Percentiles rank a stretch among this genome's conserved stretches.
phyloP scores from a whole-genome alignment of 306 rosid genomes.

The Vigna hirtella region DNA sequence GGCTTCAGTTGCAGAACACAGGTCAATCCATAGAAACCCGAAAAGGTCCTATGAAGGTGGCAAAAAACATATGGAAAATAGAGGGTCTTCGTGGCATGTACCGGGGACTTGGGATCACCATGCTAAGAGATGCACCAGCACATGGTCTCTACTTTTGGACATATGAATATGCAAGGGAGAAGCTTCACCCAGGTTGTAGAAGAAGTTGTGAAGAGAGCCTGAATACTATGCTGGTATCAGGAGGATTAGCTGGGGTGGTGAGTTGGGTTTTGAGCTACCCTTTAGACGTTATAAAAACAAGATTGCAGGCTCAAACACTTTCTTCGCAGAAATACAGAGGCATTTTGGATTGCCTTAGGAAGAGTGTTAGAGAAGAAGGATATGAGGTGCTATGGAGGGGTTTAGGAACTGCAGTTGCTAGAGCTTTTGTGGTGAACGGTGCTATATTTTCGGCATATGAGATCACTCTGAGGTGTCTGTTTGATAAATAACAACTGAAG shows the following conservation, averaged over 20 bases:
- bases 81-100: conserved; percentile 74
- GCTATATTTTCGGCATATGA: conserved; percentile 83
- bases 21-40: conserved; percentile 29
- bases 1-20: conserved; percentile 66
- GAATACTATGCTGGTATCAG: conserved; percentile 74
- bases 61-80: conserved; percentile 56
- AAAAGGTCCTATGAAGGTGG: conserved; percentile 59
- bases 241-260: conserved; percentile 86
- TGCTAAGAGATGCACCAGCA: conserved; percentile 79
- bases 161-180: conserved; percentile 70
- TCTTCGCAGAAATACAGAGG: conserved; percentile 62
- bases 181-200: conserved; percentile 85
- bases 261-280: conserved; percentile 84
- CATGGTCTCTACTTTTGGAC: conserved; percentile 72
- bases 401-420: conserved; percentile 70
- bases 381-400: conserved; percentile 68
- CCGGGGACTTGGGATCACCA: conserved; percentile 73
- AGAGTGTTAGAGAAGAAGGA: conserved; percentile 70
- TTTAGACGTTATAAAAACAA: conserved; percentile 80
- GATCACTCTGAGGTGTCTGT: conserved; percentile 63
- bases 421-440: conserved; percentile 88
- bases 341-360: conserved; percentile 62
- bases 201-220: conserved; percentile 59
- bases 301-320: conserved; percentile 73
- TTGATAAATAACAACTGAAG: conserved; percentile 52